phyloP scores from a whole-genome alignment of 768 basidiomycete species.

The Suillus subalutaceus region DNA sequence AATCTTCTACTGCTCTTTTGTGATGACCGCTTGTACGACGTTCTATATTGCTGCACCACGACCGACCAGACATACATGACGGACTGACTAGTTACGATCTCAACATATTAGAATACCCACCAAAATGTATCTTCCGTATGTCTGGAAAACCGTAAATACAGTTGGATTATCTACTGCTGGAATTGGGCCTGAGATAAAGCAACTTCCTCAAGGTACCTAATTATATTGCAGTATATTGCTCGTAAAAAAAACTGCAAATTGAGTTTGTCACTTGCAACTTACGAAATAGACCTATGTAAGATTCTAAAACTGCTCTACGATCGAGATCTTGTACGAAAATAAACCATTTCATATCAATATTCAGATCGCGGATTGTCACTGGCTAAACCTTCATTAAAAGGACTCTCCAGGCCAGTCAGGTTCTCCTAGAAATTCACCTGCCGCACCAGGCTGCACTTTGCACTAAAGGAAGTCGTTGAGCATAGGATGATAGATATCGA shows the following conservation, averaged over 20 bases:
- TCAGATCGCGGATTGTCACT: not conserved
- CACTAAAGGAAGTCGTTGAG: not conserved
- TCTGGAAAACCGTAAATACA: constrained; percentile 8
- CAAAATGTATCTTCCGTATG: constrained; percentile 21
- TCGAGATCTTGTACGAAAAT: not conserved
- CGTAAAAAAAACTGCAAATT: not conserved
- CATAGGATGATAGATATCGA: not conserved
- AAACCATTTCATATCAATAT: not conserved
- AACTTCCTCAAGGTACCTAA: not conserved
- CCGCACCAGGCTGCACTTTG: not conserved
- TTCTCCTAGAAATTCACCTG: not conserved
- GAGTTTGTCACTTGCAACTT: not conserved
- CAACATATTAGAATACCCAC: constrained; percentile 9
- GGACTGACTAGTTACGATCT: constrained; percentile 1
- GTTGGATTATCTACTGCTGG: not conserved
- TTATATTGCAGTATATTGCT: not conserved
- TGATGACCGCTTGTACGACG: not conserved
- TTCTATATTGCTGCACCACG: not conserved
- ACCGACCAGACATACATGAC: constrained; percentile 3
- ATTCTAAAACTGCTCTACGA: not conserved
- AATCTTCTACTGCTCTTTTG: not conserved
- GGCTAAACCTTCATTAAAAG: not conserved
- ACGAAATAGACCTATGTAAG: not conserved
- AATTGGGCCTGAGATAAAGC: not conserved
- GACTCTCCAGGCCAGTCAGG: not conserved